phyloP scores from a whole-genome alignment of 805 yeast species.

The Lipomyces yamadae region DNA sequence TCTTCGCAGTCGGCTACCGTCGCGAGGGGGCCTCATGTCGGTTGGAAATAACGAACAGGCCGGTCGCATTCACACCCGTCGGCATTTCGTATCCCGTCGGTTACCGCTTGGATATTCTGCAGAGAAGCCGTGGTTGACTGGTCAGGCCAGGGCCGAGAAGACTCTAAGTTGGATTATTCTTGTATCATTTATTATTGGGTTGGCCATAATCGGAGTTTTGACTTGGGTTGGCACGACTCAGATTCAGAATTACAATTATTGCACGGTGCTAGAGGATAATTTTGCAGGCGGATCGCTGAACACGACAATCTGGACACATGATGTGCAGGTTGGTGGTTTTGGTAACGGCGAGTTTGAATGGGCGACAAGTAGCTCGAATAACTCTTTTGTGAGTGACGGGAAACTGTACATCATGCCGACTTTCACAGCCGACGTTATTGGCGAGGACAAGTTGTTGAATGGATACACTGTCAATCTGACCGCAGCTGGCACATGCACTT shows the following conservation, averaged over 20 bases:
- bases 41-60: slow-evolving; percentile 1
- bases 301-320: slow-evolving; percentile 19
- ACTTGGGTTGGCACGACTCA: slow-evolving; percentile 31
- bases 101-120: slow-evolving; percentile 26
- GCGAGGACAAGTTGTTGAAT: slow-evolving; percentile 24
- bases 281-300: slow-evolving; percentile 11
- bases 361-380: slow-evolving; percentile 20
- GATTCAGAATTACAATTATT: slow-evolving; percentile 22
- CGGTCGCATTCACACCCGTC: slow-evolving; percentile 18
- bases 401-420: slow-evolving; percentile 32
- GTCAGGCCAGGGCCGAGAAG: slow-evolving; percentile 20
- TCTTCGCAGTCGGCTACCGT: background rate
- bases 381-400: slow-evolving; percentile 29
- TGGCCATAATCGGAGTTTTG: slow-evolving; percentile 23
- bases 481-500: slow-evolving; percentile 25
- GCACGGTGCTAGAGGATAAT: slow-evolving; percentile 24
- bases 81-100: slow-evolving; percentile 28
- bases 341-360: slow-evolving; percentile 35
- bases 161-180: slow-evolving; percentile 12
- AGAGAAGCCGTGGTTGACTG: slow-evolving; percentile 34
- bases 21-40: background rate
- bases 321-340: slow-evolving; percentile 32
- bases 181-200: slow-evolving; percentile 17
- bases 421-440: slow-evolving; percentile 26
- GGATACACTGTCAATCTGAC: slow-evolving; percentile 36